Evolutionary conservation across 2,329 filamentous ascomycete species (phyloP).

Genomic region (Graphiopsis chlorocephala): DNA sequence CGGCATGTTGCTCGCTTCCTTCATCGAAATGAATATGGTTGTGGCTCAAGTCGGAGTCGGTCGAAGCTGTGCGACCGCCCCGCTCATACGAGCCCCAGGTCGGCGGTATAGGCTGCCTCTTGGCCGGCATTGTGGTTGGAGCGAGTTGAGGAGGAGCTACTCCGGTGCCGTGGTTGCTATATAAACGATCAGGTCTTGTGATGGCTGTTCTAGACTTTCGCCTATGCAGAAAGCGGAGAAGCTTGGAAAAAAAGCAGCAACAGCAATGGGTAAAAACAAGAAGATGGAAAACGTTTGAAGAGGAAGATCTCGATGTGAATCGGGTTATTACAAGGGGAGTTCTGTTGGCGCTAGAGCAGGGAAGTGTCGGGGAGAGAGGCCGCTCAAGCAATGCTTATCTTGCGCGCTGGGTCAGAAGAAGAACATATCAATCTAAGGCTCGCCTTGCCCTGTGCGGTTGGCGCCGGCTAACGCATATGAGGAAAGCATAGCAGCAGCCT

Average conservation of each 20-base stretch:
- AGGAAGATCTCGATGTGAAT: not conserved
- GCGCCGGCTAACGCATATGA: constrained; percentile 4
- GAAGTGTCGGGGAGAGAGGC: constrained; percentile 2
- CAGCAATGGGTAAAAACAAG: not conserved
- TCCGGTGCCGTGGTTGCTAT: not conserved
- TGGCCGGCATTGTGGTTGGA: constrained; percentile 26
- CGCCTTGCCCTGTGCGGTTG: constrained; percentile 7
- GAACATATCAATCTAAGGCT: constrained; percentile 13
- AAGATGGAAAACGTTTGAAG: not conserved
- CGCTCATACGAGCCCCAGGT: constrained; percentile 47
- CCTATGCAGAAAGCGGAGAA: constrained; percentile 12
- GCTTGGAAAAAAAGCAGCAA: not conserved
- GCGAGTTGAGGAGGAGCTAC: not conserved
- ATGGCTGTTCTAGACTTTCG: constrained; percentile 3
- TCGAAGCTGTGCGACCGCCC: constrained; percentile 40
- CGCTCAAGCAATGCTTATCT: constrained; percentile 9
- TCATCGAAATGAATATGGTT: constrained; percentile 31
- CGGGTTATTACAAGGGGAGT: constrained; percentile 1
- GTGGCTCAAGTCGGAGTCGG: constrained; percentile 34
- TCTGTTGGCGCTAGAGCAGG: constrained; percentile 12
- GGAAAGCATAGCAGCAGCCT: constrained; percentile 6
- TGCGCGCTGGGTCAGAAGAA: constrained; percentile 1
- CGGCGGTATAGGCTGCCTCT: constrained; percentile 36
- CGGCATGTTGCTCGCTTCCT: constrained; percentile 23
- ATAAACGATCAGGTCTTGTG: not conserved